phyloP scores from a whole-genome alignment of 768 basidiomycete genomes.

The Leccinum sublutescens region DNA sequence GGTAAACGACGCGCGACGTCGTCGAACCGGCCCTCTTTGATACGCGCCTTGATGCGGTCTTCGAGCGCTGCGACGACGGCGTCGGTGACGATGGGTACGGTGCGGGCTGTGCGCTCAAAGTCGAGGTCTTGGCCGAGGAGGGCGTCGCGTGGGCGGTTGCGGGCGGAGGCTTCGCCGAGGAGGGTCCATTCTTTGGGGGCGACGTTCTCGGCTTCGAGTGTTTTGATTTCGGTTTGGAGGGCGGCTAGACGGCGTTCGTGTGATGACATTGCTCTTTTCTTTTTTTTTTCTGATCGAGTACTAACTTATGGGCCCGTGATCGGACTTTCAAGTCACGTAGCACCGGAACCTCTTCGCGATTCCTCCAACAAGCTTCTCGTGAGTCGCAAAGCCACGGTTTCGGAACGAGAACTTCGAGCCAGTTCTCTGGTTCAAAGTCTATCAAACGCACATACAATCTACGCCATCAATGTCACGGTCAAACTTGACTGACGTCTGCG shows the following conservation, averaged over 20 bases:
- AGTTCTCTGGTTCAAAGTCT: too few relatives aligned
- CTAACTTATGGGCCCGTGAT: too few relatives aligned
- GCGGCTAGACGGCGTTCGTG: constrained; percentile 77
- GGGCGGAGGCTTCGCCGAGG: constrained; percentile 84
- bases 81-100: constrained; percentile 87
- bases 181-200: constrained; percentile 90
- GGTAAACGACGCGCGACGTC: constrained; percentile 86
- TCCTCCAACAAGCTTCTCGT: too few relatives aligned
- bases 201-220: constrained; percentile 84
- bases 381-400: too few relatives aligned
- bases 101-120: constrained; percentile 87
- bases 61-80: constrained; percentile 79
- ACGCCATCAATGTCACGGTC: too few relatives aligned
- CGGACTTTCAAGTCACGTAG: too few relatives aligned
- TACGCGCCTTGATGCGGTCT: constrained; percentile 86
- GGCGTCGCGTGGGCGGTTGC: constrained; percentile 84
- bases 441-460: too few relatives aligned
- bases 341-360: too few relatives aligned
- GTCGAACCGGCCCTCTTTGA: constrained; percentile 82
- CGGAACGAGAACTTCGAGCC: too few relatives aligned
- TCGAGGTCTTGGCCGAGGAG: constrained; percentile 93
- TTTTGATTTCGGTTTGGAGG: constrained; percentile 73
- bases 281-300: background rate
- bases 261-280: constrained; percentile 9
- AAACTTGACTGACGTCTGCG: background rate